Percentiles rank a stretch among this genome's conserved stretches.
Evolutionary conservation across 2,329 filamentous ascomycete genomes (phyloP).

Genomic region (Ophiostoma novo-ulmi): DNA sequence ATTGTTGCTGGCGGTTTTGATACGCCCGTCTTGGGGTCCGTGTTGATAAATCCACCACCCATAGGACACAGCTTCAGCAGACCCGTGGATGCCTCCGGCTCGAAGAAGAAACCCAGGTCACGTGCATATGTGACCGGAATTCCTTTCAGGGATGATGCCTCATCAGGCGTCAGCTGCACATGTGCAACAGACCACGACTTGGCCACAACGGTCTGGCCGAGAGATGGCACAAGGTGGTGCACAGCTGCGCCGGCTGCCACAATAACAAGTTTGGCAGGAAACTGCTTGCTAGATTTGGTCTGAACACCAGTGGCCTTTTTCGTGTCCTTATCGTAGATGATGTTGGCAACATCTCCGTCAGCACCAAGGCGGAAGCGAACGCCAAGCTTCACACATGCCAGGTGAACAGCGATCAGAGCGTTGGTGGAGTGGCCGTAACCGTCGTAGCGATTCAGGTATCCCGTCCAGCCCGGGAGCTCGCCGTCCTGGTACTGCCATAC

Average conservation of each 20-base stretch:
- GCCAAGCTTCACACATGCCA: background rate
- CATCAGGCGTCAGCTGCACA: slow-evolving; percentile 32
- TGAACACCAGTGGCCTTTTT: background rate
- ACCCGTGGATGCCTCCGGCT: slow-evolving; percentile 45
- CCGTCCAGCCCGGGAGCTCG: slow-evolving; percentile 48
- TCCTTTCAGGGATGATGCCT: slow-evolving; percentile 49
- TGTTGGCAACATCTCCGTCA: background rate
- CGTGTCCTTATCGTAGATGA: background rate
- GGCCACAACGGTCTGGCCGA: background rate
- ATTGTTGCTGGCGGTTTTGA: background rate
- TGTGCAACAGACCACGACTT: background rate
- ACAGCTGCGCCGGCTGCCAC: background rate
- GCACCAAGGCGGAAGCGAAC: background rate
- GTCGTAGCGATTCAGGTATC: slow-evolving; percentile 54
- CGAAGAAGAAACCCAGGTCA: slow-evolving; percentile 50
- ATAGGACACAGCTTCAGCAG: slow-evolving; percentile 50
- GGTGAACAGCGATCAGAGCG: slow-evolving; percentile 43
- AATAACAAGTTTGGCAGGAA: background rate
- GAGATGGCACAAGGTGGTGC: background rate
- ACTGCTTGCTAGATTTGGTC: background rate
- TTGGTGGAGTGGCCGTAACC: slow-evolving; percentile 54
- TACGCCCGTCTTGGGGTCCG: background rate
- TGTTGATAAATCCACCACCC: background rate
- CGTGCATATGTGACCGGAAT: slow-evolving; percentile 58
- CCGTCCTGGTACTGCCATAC: slow-evolving; percentile 46